Evolutionary conservation across 345 rosid species (phyloP), one percentile per base, ranked within the genome.

Genomic region (Eucalyptus polybractea): DNA sequence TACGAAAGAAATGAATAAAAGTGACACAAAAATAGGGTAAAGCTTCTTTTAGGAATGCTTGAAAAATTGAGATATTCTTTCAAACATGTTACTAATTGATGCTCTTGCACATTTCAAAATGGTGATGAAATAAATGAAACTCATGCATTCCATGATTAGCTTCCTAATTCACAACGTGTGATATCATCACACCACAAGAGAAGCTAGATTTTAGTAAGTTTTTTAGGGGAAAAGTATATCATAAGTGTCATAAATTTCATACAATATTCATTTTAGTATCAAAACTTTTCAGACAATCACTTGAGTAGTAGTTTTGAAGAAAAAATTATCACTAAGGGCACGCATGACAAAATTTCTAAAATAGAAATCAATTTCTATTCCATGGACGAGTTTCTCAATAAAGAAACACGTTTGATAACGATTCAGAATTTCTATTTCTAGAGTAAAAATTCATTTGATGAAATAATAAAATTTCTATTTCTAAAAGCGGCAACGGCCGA

Each of bases 361-460:
- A 50, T 50, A 50, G 3, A 50, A 50, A 14, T 47, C 49, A 47
- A 47, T 47, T 50, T 50, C 8, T 50, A 50, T 50, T 3, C 54
- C 3, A 0, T 50, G 1, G 54, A 50, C 1, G 2, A 50, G 54
- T 50, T 50, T 50, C 8, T 16, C 0, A 16, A 0, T 1, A 15
- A 16, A 50, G 2, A 51, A 51, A 51, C 3, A 0, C 4, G 1
- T 51, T 51, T 51, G 8, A 51, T 51, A 51, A 51, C 8, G 8
- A 51, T 51, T 16, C 1, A 16, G 0, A 51, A 51, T 51, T 51
- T 51, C 1, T 51, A 51, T 51, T 51, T 51, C 21, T 6, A 51
- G 4, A 51, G 8, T 51, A 51, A 51, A 51, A 51, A 16, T 51
- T 51, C 4, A 0, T 16, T 16, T 51, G 21, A 51, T 51, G 1